phyloP scores from a whole-genome alignment of 805 yeast species.

The Cyberlindnera maritima region DNA sequence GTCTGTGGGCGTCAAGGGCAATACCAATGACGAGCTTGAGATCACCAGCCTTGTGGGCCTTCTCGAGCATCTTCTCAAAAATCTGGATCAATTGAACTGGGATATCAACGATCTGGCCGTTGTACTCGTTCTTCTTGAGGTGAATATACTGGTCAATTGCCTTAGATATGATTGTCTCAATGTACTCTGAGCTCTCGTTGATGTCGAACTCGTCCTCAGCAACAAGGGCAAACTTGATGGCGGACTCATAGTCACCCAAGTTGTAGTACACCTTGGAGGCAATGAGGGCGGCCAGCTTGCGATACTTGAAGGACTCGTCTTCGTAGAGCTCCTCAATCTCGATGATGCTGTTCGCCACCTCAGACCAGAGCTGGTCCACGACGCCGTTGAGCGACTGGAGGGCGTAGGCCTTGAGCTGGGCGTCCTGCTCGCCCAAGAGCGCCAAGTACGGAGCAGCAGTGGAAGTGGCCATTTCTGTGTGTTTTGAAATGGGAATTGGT shows the following conservation, averaged over 20 bases:
- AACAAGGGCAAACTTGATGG: conserved; percentile 83
- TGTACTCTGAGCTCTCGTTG: conserved; percentile 75
- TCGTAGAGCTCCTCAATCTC: conserved; percentile 91
- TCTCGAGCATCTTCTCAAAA: conserved; percentile 82
- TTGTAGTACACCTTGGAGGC: conserved; percentile 90
- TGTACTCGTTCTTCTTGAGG: conserved; percentile 52
- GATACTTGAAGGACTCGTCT: conserved; percentile 71
- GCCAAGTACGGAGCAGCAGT: conserved; percentile 93
- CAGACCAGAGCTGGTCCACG: conserved; percentile 96
- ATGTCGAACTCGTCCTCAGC: conserved; percentile 81
- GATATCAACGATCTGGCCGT: conserved; percentile 36
- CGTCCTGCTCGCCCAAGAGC: conserved; percentile 78
- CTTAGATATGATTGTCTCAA: conserved; percentile 90
- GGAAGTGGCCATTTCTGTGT: conserved; percentile 15
- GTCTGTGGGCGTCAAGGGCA: conserved; percentile 81
- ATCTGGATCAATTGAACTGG: conserved; percentile 64
- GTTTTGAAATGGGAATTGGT: not conserved
- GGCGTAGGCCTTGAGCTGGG: conserved; percentile 77
- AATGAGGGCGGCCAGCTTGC: conserved; percentile 84
- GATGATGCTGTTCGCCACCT: conserved; percentile 84
- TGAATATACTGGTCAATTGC: conserved; percentile 82
- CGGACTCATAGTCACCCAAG: conserved; percentile 88
- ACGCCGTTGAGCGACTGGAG: conserved; percentile 73
- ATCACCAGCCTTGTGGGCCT: conserved; percentile 72
- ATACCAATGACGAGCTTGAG: conserved; percentile 84